phyloP scores from a whole-genome alignment of 2,329 filamentous ascomycete genomes.

The Acrocalymma vagum region DNA sequence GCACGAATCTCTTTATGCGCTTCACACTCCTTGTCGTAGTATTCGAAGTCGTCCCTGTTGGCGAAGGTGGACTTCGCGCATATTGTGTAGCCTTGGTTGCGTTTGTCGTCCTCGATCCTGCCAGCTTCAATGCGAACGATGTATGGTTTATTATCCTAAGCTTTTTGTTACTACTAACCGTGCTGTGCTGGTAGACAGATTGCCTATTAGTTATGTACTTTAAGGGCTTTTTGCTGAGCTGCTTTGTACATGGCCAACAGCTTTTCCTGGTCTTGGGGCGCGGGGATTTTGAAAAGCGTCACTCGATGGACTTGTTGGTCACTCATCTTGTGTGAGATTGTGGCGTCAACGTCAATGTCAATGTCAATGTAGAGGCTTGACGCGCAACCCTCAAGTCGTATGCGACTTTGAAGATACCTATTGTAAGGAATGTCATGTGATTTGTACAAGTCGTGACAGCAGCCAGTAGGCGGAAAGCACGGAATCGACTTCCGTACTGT shows the following conservation, averaged over 20 bases:
- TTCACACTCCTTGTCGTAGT: conserved; percentile 67
- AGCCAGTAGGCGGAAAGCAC: too few species aligned
- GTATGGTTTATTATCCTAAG: conserved; percentile 68
- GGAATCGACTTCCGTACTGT: too few species aligned
- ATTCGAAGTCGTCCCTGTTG: conserved; percentile 70
- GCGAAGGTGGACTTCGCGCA: conserved; percentile 68
- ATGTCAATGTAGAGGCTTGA: too few species aligned
- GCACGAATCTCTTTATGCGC: conserved; percentile 59
- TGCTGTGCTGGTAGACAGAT: neutral
- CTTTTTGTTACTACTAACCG: conserved; percentile 51
- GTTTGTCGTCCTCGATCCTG: conserved; percentile 61
- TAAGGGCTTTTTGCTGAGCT: conserved; percentile 9
- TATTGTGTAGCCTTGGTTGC: conserved; percentile 70
- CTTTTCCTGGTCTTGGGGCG: conserved; percentile 4
- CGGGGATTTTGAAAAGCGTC: conserved; percentile 13
- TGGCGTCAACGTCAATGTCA: too few species aligned
- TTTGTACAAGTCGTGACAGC: too few species aligned
- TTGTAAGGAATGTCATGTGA: too few species aligned
- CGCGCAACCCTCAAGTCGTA: too few species aligned
- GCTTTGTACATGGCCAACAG: conserved; percentile 7
- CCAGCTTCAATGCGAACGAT: conserved; percentile 66
- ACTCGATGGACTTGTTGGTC: conserved; percentile 4
- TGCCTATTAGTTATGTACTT: neutral
- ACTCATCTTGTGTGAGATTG: too few species aligned
- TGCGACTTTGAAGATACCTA: too few species aligned